Base-by-base conservation (phyloP, 768 basidiomycete species). In the Psilocybe subaeruginosa region DNA sequence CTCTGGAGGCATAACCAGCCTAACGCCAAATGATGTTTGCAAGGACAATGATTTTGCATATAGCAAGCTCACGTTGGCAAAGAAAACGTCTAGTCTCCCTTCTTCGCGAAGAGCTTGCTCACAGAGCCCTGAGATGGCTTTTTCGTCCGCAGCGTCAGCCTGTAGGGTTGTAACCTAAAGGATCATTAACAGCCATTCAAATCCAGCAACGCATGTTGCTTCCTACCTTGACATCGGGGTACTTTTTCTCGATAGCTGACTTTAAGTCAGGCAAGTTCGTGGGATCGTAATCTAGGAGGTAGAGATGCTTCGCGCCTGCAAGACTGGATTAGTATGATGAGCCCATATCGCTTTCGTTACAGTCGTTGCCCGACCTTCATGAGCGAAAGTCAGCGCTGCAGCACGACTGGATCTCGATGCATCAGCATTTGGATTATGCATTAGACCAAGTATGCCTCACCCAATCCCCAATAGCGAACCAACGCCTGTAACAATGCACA, bases 71-170 rank as follows among this genome's bases (percentile, higher is more conserved):
- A 93, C 95, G 72, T 98, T 97, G 35, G 96, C 96, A 71, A 95
- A 98, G 81, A 97, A 97, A 64, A 96, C 88, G 66, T 98, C 96
- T 11, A 98, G 80, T 61, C 86, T 83, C 8, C 95, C 94, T 70
- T 96, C 89, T 62, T 97, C 94, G 46, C 83, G 75, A 33, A 94
- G 68, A 2, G 91, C 93, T 59, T 79, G 86, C 59, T 88, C 77
- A 72, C 95, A 94, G 1, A 95, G 72, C 5, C 74, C 76, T 19
- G 84, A 78, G 58, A 97, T 88, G 8, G 88, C 82, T 11, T 74
- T 66, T 56, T 94, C 89, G 69, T 93, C 87, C 17, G 94, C 88
- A 12, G 95, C 95, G 71, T 98, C 96, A 12, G 85, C 95, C 70
- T 88, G 84, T 35, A 90, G 68, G 9, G 79, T 82, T 1, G 92